Base-by-base conservation (phyloP, 75 land plant species). In the Cupressus sempervirens region DNA sequence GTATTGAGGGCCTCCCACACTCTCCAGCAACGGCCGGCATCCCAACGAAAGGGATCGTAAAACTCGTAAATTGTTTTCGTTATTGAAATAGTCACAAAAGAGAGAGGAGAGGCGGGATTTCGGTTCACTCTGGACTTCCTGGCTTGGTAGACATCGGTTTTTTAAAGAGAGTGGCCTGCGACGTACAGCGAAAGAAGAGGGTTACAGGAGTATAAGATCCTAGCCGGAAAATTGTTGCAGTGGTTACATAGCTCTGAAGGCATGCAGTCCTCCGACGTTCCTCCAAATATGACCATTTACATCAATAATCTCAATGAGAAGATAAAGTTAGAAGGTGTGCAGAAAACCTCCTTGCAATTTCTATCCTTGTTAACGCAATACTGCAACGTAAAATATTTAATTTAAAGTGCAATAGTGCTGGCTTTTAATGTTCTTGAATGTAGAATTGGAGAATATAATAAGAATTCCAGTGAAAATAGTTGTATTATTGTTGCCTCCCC, bases 231-330 rank as follows among this genome's bases (percentile, higher is more conserved):
- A 62, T 62, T 23, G 67, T 26, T 20, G 67, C 67, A 62, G 67
- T 62, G 67, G 29, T 62, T 23, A 62, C 29, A 23, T 7, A 23
- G 67, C n/a, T 23, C 67, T 26, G 36, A 58, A 83, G 82, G 68
- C 56, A 90, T 89, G 91, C 83, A 84, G 90, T 82, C 85, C 53
- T 87, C 87, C 86, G 98, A 92, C 38, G 85, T 89, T 36, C 83
- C 96, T 40, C 89, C 98, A 29, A 97, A 95, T 76, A 91, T 90
- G 90, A 97, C 99, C 62, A 94, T 97, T 46, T 97, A 97, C 90
- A 97, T 97, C 91, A 97, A 97, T 91, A 97, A 95, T 73, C 99
- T 97, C 92, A 97, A 97, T 90, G 99, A 97, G 90, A 97, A 97
- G 80, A 88, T 95, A 91, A 97, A 97, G 88, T 83, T 96, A 82